Base-by-base conservation (phyloP, 805 yeast species). In the Kazachstania kunashirensis region DNA sequence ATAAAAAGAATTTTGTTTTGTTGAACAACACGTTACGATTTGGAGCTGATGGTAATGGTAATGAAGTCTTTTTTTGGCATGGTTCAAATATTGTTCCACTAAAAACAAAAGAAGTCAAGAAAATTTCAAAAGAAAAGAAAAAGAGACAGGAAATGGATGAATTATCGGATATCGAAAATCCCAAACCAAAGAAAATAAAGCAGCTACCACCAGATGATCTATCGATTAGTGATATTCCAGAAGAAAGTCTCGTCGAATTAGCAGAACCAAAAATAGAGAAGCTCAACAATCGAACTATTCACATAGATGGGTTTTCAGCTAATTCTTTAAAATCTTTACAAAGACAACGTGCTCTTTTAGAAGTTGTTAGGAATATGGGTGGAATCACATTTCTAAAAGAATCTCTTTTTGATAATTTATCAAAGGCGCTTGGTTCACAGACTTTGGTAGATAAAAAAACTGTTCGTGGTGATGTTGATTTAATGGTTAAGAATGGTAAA, bases 381-480 rank as follows among this genome's bases (percentile, higher is more conserved):
- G 80, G 79, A 12, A 69, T 71, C 3, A 45, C 66, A 5, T 62
- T 63, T 19, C 59, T 71, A 1, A 68, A 71, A n/a, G 50, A 46
- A 12, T 57, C 52, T 8, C 58, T 77, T 24, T 50, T 62, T 26
- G 62, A 59, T 8, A 53, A 49, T 5, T 45, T 77, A 2, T 64
- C 73, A n/a, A 63, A 59, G 3, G 46, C 43, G 13, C 44, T 70
- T 43, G 68, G 67, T 0, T 62, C 70, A 11, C 55, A 54, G 1
- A 62, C 60, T 3, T 34, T 49, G 8, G 32, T 76, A 13, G 88
- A 80, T 45, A 66, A 72, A 24, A 68, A 67, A 36, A 80, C 88
- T 0, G 48, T 73, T 10, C 48, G 52, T 6, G 65, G 68, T 5
- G 79, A 73, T 43, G 59, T 71, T 0, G 43, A 46, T 1, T 34